A percentile compares a stretch with the other conserved stretches of the same genome.
Evolutionary conservation across 257 asterid species (phyloP).

Genomic region (Solanum bulbocastanum): DNA sequence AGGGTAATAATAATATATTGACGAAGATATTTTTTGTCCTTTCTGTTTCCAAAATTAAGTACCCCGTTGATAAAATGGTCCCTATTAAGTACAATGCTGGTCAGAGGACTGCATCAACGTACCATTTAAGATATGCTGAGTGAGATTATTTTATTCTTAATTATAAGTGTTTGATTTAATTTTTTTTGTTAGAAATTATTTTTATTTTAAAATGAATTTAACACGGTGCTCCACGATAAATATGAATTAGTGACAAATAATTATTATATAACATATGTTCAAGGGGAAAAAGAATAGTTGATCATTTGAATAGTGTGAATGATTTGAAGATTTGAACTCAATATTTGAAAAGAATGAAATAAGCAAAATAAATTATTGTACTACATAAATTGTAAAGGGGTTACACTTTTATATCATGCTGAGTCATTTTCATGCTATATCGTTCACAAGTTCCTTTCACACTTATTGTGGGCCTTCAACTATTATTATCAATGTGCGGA

Average conservation of each 20-base stretch:
- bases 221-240: accelerated
- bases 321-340: not conserved
- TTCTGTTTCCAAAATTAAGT: not conserved
- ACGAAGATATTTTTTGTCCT: not conserved
- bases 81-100: not conserved
- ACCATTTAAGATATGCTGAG: not conserved
- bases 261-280: no score
- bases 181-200: accelerated
- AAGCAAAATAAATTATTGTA: not conserved
- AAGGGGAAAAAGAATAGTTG: not conserved
- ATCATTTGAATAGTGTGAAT: not conserved
- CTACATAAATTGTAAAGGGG: not conserved
- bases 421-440: not conserved
- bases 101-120: not conserved
- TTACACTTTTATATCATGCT: not conserved
- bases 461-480: no score
- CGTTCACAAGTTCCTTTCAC: not conserved
- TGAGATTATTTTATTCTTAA: accelerated
- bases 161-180: accelerated
- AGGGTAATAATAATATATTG: not conserved
- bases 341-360: not conserved
- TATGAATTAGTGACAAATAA: not conserved
- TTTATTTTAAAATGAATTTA: no score
- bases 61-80: not conserved
- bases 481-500: no score